Percentiles rank a stretch among this genome's conserved stretches.
Evolutionary conservation across 2,329 filamentous ascomycete genomes (phyloP).

Genomic region (Fonsecaea pugnacius): DNA sequence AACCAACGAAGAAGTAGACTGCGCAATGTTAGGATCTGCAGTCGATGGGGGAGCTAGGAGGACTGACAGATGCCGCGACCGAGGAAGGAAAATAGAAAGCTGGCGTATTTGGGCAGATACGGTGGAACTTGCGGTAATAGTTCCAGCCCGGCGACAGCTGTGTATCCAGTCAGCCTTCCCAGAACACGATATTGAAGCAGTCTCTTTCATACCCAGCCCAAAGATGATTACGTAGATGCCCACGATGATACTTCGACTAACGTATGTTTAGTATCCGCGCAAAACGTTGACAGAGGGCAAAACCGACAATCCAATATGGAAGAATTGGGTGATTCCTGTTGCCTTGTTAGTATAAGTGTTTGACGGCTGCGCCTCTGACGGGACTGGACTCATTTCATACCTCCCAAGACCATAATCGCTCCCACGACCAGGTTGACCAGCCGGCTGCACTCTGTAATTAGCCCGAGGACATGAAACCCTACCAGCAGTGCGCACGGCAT

Average conservation of each 20-base stretch:
- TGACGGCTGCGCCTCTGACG: constrained; percentile 32
- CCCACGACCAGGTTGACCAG: constrained; percentile 91
- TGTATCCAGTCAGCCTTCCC: constrained; percentile 35
- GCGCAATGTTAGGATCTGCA: constrained; percentile 19
- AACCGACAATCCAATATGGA: constrained; percentile 44
- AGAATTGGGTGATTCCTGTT: constrained; percentile 52
- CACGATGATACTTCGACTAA: constrained; percentile 73
- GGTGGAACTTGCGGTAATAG: constrained; percentile 84
- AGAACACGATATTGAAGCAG: not conserved
- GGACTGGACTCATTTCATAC: constrained; percentile 50
- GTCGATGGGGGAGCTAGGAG: constrained; percentile 3
- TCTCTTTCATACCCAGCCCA: constrained; percentile 68
- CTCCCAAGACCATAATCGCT: constrained; percentile 84
- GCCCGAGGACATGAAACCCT: not conserved
- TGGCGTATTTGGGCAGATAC: constrained; percentile 89
- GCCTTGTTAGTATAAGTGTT: constrained; percentile 36
- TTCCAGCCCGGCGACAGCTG: constrained; percentile 76
- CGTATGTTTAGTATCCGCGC: constrained; percentile 27
- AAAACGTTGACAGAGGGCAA: constrained; percentile 12
- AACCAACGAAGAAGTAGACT: constrained; percentile 98
- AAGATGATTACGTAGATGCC: constrained; percentile 90
- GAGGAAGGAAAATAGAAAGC: constrained; percentile 97
- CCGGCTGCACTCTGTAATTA: constrained; percentile 63
- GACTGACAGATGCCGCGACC: constrained; percentile 90
- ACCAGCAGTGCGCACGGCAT: not conserved